A percentile compares a stretch with the other conserved stretches of the same genome.
Conservation (phyloP, 176 grass and related monocot genomes). For the Avena atlantica region DNA sequence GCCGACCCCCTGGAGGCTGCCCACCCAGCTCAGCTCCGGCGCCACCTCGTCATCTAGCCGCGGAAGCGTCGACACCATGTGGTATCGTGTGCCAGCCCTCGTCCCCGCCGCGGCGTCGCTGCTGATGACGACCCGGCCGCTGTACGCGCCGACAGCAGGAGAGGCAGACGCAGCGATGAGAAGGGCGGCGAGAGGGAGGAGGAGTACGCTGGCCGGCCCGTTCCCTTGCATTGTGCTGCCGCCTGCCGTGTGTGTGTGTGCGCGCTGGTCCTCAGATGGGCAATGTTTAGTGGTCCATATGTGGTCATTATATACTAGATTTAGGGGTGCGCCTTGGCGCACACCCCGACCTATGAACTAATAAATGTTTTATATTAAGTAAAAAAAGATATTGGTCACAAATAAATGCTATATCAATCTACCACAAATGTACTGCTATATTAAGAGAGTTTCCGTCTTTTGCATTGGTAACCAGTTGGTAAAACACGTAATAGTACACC, state of each 20-base stretch:
- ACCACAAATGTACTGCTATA: no score
- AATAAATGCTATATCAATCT: no score
- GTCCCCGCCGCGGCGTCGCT: background rate
- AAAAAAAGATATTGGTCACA: no score
- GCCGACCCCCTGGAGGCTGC: background rate
- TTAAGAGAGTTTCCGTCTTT: no score
- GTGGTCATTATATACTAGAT: background rate
- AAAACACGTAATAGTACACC: no score
- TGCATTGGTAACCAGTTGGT: no score
- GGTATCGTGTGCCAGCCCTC: background rate
- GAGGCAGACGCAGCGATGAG: background rate
- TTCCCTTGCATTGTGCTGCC: constrained; percentile 10
- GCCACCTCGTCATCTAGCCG: background rate
- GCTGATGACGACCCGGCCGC: background rate
- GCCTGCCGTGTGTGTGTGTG: background rate
- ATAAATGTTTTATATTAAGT: no score
- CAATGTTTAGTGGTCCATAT: background rate
- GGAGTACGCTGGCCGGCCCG: background rate
- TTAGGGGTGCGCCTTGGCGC: no score
- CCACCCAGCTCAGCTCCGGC: background rate
- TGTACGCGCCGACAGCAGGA: background rate
- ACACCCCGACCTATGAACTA: no score
- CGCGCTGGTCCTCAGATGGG: no score
- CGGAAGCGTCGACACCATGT: background rate
- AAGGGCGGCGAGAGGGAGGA: background rate